Evolutionary conservation across 768 basidiomycete species (phyloP), one percentile per base, ranked within the genome.

Genomic region (Tylopilus vinaceipallidus): DNA sequence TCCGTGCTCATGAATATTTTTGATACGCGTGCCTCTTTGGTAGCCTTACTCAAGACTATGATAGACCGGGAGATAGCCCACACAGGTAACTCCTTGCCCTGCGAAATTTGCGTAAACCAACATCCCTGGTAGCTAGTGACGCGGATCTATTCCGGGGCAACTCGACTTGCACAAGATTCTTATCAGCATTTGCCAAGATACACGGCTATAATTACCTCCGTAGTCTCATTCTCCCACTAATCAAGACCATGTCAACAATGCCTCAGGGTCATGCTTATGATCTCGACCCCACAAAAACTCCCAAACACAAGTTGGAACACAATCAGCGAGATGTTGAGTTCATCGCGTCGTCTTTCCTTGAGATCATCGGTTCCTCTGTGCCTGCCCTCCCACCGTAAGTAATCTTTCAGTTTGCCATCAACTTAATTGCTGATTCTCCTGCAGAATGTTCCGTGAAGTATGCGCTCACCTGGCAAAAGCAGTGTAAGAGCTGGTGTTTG

Each of bases 191-290:
- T 58, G 91, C 90, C 4, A 84, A 78, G 62, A 82, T 88, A n/a
- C 91, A 94, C 53, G 95, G 94, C 4, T 97, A 95, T 66, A 84
- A 85, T 49, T 97, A 95, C 66, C 73, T 97, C n/a, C 80, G 93
- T 17, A 81, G 77, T 38, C 75, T 95, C 20, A 79, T 95, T 39
- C 73, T 78, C 36, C 91, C 92, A 3, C 74, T 95, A 26, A 77
- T 97, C 54, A 79, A 84, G 55, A 80, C 79, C 19, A 88, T 97
- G 79, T 68, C 77, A 6, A 73, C 79, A 6, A 78, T 89, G 68
- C 89, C 91, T 2, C 63, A 81, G 7, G 90, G 85, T 10, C 82
- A 81, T 48, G 81, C 82, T 2, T 93, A 88, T 62, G 87, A 91
- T 51, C 71, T 95, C 29, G 90, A 95, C 66, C 87, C 91, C 42